These are phyloP conservation scores for Sicyos baderoa DNA, from an alignment of 306 rosid genomes.

Conservation along the genomic window DNA sequence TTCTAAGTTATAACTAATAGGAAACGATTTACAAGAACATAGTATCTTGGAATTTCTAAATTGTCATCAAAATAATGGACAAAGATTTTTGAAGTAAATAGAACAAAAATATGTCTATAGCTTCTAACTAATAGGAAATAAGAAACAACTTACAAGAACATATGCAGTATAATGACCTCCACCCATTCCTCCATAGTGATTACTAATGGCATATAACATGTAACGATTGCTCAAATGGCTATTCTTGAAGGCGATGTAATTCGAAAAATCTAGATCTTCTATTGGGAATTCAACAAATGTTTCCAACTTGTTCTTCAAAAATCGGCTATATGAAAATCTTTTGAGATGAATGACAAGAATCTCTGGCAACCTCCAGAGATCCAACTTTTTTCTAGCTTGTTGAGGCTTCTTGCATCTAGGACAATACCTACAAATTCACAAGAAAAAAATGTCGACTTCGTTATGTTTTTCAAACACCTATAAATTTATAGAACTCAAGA, in stretches of 20 bases:
- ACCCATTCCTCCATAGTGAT: slow-evolving; percentile 75
- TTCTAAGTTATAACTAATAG: too few relatives aligned
- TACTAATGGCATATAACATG: slow-evolving; percentile 61
- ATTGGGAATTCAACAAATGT: slow-evolving; percentile 74
- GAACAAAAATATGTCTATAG: neutral
- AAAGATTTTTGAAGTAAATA: neutral
- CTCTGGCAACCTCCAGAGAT: slow-evolving; percentile 91
- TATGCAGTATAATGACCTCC: slow-evolving; percentile 87
- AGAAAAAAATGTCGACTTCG: slow-evolving; percentile 3
- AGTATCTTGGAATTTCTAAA: neutral
- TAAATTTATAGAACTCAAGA: neutral
- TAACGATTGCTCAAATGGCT: slow-evolving; percentile 37
- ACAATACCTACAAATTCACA: slow-evolving; percentile 50
- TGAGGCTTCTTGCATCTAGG: slow-evolving; percentile 63
- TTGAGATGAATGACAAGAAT: slow-evolving; percentile 76
- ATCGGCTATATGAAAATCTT: slow-evolving; percentile 55
- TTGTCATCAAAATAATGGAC: neutral
- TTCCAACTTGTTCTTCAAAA: slow-evolving; percentile 57
- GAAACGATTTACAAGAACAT: too few relatives aligned
- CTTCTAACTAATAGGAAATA: neutral
- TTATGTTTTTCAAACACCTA: neutral
- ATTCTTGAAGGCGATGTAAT: slow-evolving; percentile 30
- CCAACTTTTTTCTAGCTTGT: slow-evolving; percentile 80
- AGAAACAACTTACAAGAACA: slow-evolving; percentile 50
- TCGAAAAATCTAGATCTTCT: slow-evolving; percentile 53